Base-by-base conservation (phyloP, 257 asterid genomes). In the Solanum peruvianum region DNA sequence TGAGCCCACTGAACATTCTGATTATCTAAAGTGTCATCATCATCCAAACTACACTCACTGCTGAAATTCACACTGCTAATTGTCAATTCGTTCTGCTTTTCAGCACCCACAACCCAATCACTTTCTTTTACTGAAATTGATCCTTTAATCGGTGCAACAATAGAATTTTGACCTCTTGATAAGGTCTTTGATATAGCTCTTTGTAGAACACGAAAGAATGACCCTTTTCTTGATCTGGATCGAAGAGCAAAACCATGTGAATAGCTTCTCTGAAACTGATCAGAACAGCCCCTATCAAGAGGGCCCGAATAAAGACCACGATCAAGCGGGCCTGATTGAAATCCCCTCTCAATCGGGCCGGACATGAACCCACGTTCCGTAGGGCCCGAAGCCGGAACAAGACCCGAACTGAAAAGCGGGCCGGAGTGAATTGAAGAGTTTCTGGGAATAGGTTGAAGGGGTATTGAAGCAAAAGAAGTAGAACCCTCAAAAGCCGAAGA, bases 1-100 rank as follows among this genome's bases (percentile, higher is more conserved):
- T 97, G 99, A 58, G 99, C 99, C 99, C 99, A 97, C 90, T 95
- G 98, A 66, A 97, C 94, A 92, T 95, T 94, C 91, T 91, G 96
- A 78, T 77, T 88, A 44, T 90, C 97, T 56, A 88, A 84, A 13
- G 94, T 89, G 85, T 95, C 98, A 73, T 93, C 95, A 45, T 94
- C 96, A 21, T 94, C 98, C 72, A 94, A 92, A 85, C 96, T 94
- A 86, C 93, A 93, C 89, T 92, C 98, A 41, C 96, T 93, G 91
- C 97, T 92, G 87, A 95, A 91, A 91, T 94, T 95, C 37, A 93
- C 94, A 89, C 98, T 94, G 49, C 95, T 94, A 58, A 95, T 86
- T 1, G 97, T 94, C 33, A 94, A 87, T 87, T 95, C 98, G 82
- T 94, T 95, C 82, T 93, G 98, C 77, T 96, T 95, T 88, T 96